Evolutionary conservation across 352 stramenopile species (phyloP).

Genomic region (Phytophthora tentaculata): DNA sequence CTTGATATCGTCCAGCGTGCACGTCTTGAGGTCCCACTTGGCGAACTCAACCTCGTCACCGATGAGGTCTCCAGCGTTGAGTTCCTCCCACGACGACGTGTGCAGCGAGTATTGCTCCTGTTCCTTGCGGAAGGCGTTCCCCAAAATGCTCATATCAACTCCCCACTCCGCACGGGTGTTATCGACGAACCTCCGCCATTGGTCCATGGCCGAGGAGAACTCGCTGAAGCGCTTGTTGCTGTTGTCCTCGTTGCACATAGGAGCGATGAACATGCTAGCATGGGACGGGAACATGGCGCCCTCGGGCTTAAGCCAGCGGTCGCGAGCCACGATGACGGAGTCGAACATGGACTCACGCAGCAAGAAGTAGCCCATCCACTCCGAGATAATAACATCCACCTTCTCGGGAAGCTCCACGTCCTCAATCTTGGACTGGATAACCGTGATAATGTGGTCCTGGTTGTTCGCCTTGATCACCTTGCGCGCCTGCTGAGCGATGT

Average conservation of each 20-base stretch:
- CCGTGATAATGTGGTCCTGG: conserved; percentile 96
- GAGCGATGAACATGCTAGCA: conserved; percentile 97
- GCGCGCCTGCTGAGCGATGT: conserved; percentile 97
- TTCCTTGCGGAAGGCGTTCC: conserved; percentile 85
- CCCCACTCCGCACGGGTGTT: conserved; percentile 94
- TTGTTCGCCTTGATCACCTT: conserved; percentile 97
- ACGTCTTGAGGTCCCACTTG: conserved; percentile 84
- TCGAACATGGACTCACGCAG: conserved; percentile 99
- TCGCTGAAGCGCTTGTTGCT: conserved; percentile 87
- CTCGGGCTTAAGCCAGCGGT: conserved; percentile 96
- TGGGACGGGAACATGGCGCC: conserved; percentile 99
- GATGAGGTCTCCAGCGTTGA: conserved; percentile 79
- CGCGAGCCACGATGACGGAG: conserved; percentile 95
- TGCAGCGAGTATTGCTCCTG: conserved; percentile 90
- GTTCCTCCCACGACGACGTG: conserved; percentile 86
- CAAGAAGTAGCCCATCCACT: conserved; percentile 99
- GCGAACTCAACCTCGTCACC: conserved; percentile 86
- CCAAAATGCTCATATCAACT: conserved; percentile 96
- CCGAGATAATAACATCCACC: conserved; percentile 99
- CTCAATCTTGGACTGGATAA: conserved; percentile 99
- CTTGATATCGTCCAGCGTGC: conserved; percentile 86
- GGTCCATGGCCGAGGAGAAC: conserved; percentile 87
- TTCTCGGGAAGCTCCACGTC: conserved; percentile 97
- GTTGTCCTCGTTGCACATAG: conserved; percentile 95
- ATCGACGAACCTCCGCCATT: conserved; percentile 88